These are phyloP conservation scores for Epithemia pelagica DNA, from an alignment of 108 stramenopile species.

Conservation along the genomic window DNA sequence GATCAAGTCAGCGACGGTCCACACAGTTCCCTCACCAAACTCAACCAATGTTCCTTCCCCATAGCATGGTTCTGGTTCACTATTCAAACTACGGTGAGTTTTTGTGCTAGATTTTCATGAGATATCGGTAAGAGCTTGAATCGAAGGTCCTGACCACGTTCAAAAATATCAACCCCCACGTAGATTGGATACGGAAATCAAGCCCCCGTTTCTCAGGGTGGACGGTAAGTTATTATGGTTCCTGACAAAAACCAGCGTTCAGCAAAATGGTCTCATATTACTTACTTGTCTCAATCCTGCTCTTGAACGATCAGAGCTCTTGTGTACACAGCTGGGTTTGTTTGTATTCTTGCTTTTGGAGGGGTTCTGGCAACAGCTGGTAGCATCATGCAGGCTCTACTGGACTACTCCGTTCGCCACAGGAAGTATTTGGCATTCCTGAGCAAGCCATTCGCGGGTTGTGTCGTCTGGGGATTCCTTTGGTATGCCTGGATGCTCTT, in stretches of 20 bases:
- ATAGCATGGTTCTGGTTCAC: conserved; percentile 46
- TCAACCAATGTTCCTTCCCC: not conserved
- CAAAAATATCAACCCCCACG: not conserved
- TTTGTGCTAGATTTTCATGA: too few relatives aligned
- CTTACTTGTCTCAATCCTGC: too few relatives aligned
- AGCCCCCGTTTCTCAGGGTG: conserved; percentile 28
- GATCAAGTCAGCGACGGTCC: too few relatives aligned
- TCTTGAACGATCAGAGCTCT: too few relatives aligned
- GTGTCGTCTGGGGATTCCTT: conserved; percentile 32
- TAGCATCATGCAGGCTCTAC: conserved; percentile 23
- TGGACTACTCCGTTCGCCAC: conserved; percentile 27
- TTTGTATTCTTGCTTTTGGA: conserved; percentile 37
- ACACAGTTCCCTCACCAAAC: not conserved
- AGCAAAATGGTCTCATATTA: too few relatives aligned
- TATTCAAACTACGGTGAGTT: conserved; percentile 53
- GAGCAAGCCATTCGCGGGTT: conserved; percentile 6
- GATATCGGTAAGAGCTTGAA: too few relatives aligned
- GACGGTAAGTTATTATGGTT: conserved; percentile 16
- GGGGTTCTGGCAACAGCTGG: conserved; percentile 30
- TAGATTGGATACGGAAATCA: conserved; percentile 48
- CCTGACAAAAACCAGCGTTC: too few relatives aligned
- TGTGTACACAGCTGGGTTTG: conserved; percentile 35
- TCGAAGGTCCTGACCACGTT: not conserved
- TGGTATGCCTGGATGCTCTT: conserved; percentile 18
- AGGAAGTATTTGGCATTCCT: conserved; percentile 10